Percentiles rank a stretch among this genome's conserved stretches.
These are phyloP conservation scores for Perkinsela sp. DNA, from an alignment of 208 protist species.

Conservation along the genomic window DNA sequence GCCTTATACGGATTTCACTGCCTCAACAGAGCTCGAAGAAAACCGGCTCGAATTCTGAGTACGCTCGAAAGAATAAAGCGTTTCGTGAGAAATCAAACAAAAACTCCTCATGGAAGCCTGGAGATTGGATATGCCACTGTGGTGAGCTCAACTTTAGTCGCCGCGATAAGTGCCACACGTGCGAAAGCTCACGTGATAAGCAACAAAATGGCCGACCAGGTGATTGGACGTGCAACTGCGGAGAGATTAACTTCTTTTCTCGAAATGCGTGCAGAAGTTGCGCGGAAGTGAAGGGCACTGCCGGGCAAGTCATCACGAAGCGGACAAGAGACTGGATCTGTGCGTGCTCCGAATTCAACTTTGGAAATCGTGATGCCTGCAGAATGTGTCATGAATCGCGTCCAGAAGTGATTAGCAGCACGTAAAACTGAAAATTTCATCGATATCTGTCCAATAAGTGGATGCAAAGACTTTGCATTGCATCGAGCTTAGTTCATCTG, in stretches of 20 bases:
- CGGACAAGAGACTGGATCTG: background rate
- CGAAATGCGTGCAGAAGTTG: background rate
- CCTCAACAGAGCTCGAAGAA: no score
- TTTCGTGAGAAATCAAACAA: background rate
- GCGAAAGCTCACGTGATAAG: background rate
- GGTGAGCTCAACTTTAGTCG: background rate
- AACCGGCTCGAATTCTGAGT: no score
- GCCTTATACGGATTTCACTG: background rate
- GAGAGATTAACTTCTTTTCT: background rate
- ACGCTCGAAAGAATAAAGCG: background rate
- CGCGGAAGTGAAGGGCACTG: background rate
- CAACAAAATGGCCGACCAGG: background rate
- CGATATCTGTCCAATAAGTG: no score
- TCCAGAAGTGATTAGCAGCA: no score
- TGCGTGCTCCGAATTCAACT: background rate
- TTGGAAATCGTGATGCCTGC: background rate
- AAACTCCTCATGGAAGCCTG: background rate
- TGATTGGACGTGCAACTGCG: background rate
- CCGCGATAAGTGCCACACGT: background rate
- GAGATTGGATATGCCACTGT: background rate
- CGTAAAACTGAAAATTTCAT: no score
- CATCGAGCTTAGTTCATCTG: no score
- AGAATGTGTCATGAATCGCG: background rate
- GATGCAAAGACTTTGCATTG: no score
- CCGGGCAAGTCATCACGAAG: background rate